Percentiles rank a stretch among this genome's conserved stretches.
phyloP scores from a whole-genome alignment of 441 rosid species.

The Viola pubescens region DNA sequence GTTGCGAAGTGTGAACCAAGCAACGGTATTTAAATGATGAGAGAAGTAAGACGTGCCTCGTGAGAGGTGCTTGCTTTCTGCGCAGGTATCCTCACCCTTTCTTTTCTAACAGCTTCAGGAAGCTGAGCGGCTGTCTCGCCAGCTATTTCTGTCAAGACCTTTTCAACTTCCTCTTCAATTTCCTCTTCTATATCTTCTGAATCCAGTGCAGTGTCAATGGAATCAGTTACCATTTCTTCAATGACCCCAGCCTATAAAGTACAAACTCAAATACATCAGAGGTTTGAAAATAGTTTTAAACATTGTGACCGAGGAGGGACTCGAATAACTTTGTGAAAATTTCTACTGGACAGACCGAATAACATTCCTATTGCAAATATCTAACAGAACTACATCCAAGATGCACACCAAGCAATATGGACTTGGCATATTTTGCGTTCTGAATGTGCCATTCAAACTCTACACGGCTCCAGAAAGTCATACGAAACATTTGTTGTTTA shows the following conservation, averaged over 20 bases:
- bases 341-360: no score
- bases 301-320: no score
- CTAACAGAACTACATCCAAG: background rate
- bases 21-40: background rate
- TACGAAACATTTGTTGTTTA: background rate
- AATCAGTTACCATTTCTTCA: conserved; percentile 67
- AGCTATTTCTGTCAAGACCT: conserved; percentile 66
- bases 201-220: conserved; percentile 64
- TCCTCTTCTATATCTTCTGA: conserved; percentile 76
- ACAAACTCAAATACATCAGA: background rate
- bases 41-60: conserved; percentile 22
- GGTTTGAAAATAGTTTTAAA: background rate
- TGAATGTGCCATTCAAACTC: background rate
- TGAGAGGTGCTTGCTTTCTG: conserved; percentile 25
- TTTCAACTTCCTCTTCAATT: conserved; percentile 72
- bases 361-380: no score
- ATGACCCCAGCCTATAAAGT: conserved; percentile 56
- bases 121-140: conserved; percentile 82
- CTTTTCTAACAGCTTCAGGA: conserved; percentile 46
- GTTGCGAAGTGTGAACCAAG: conserved; percentile 22
- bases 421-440: background rate
- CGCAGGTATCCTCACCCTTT: conserved; percentile 32
- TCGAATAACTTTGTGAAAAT: no score
- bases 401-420: background rate
- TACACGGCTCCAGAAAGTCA: no score